A percentile compares a stretch with the other conserved stretches of the same genome.
Conservation (phyloP, 352 stramenopile genomes). For the Pythium coloratum region DNA sequence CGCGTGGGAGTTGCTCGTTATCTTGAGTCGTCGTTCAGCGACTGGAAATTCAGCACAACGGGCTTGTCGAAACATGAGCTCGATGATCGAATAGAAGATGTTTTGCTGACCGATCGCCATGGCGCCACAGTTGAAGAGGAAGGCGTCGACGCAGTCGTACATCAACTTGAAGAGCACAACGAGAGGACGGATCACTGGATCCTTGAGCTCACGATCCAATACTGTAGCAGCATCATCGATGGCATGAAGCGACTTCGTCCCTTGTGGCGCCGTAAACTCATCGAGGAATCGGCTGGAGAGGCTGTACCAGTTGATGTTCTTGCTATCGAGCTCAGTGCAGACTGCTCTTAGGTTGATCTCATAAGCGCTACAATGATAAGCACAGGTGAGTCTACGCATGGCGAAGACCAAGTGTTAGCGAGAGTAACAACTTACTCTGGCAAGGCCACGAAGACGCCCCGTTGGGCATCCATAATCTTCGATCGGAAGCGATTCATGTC, state of each 20-base stretch:
- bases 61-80: constrained; percentile 79
- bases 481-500: constrained; percentile 41
- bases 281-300: constrained; percentile 56
- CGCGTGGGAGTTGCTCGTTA: neutral
- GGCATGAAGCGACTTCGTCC: constrained; percentile 5
- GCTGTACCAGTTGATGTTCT: constrained; percentile 52
- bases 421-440: constrained; percentile 48
- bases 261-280: constrained; percentile 24
- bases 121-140: constrained; percentile 71
- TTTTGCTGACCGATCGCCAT: constrained; percentile 80
- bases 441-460: constrained; percentile 65
- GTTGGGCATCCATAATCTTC: constrained; percentile 64
- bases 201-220: constrained; percentile 18
- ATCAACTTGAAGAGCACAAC: constrained; percentile 77
- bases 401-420: too few species aligned
- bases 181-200: constrained; percentile 22
- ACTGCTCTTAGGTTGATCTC: constrained; percentile 67
- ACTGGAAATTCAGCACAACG: constrained; percentile 59
- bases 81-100: constrained; percentile 68
- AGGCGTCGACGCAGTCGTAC: constrained; percentile 78
- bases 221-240: constrained; percentile 16
- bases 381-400: constrained; percentile 3
- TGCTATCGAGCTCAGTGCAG: constrained; percentile 49
- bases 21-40: constrained; percentile 40
- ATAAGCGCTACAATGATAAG: constrained; percentile 45